Evolutionary conservation across 495 filamentous ascomycete genomes (phyloP), one percentile per base, ranked within the genome.

Genomic region (Aspergillus sclerotioniger): DNA sequence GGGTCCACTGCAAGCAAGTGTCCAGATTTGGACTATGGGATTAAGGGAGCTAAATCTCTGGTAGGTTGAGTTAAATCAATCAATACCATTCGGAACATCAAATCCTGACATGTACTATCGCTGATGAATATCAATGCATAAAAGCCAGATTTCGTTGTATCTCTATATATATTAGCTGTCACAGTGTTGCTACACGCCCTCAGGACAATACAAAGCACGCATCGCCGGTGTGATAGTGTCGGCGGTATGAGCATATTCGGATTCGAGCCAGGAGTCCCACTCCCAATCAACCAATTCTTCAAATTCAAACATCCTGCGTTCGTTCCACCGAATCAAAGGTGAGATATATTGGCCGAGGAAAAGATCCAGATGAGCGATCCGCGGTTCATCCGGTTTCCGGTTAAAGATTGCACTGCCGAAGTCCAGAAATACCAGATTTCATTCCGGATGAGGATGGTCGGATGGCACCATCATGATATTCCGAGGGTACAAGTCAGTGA

Each of bases 211-310:
- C 25, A 2, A 25, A 25, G 25, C 25, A 25, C 37, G 9, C 37
- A 41, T 41, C n/a, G 15, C 37, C 37, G 37, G 10, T n/a, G 37
- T 41, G 13, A 41, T 41, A 2, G 5, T 6, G 12, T 53, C 76
- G 2, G 9, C 55, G 25, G 20, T 31, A 32, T 51, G 55, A 3
- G 28, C 45, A 56, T 56, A 60, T 21, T 50, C 53, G 16, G 10
- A 25, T 28, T 60, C 45, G 6, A 51, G 8, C 58, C 58, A 60
- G 1, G 44, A 15, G 1, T 8, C 16, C 12, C 15, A 50, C 0
- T 56, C 45, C 53, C 58, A 60, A 28, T 60, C 58, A 21, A 60
- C 20, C 58, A 53, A 60, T 17, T 45, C 53, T 1, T 10, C 4
- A 32, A 60, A 60, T 6, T 15, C 8, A 6, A 9, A 0, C 29